A percentile compares a stretch with the other conserved stretches of the same genome.
phyloP scores from a whole-genome alignment of 192 early-diverging fungal genomes.

The Podila minutissima region DNA sequence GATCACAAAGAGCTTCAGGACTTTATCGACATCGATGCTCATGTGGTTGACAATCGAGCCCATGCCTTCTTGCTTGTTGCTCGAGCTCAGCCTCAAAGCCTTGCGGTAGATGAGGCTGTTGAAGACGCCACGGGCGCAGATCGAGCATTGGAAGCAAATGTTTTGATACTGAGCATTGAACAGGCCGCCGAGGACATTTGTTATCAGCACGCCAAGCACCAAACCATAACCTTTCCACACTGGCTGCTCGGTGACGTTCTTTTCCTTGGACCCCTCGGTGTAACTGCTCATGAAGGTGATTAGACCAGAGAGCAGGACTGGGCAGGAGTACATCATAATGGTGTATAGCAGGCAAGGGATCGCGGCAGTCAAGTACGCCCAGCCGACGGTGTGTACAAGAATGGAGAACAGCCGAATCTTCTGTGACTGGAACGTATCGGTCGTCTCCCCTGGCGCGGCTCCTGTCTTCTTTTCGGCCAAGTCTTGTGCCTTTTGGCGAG shows the following conservation, averaged over 20 bases:
- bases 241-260: neutral
- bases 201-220: slow-evolving; percentile 21
- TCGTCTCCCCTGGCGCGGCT: no score
- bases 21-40: slow-evolving; percentile 55
- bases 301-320: slow-evolving; percentile 24
- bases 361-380: slow-evolving; percentile 16
- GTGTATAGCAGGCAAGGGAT: slow-evolving; percentile 27
- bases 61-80: slow-evolving; percentile 63
- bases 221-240: slow-evolving; percentile 34
- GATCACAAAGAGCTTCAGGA: slow-evolving; percentile 20
- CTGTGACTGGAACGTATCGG: no score
- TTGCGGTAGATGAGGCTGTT: slow-evolving; percentile 70
- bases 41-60: slow-evolving; percentile 74
- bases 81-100: slow-evolving; percentile 61
- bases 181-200: slow-evolving; percentile 9
- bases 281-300: slow-evolving; percentile 32
- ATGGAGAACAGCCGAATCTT: no score
- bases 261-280: neutral
- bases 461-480: slow-evolving; percentile 15
- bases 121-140: slow-evolving; percentile 62
- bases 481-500: slow-evolving; percentile 2
- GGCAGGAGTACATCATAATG: slow-evolving; percentile 8
- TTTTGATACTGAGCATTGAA: slow-evolving; percentile 34
- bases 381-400: slow-evolving; percentile 22
- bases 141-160: slow-evolving; percentile 37